Conservation (phyloP, 1,139 yeast genomes). For the Candida labiduridarum region DNA sequence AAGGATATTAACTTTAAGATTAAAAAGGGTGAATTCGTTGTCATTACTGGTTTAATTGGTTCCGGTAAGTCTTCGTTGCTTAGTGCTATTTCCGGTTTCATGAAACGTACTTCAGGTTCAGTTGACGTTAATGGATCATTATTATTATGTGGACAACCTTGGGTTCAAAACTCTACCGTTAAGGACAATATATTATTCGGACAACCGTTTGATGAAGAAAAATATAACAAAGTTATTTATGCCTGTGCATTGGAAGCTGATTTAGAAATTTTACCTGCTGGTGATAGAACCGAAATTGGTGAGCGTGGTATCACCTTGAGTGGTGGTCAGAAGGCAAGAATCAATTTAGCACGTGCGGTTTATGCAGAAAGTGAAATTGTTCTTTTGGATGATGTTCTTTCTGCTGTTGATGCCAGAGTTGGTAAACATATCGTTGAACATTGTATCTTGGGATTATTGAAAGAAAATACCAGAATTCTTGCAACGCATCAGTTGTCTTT, state of each 20-base stretch:
- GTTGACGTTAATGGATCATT: slow-evolving; percentile 42
- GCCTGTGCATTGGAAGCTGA: slow-evolving; percentile 41
- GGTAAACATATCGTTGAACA: slow-evolving; percentile 47
- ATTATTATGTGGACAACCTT: slow-evolving; percentile 53
- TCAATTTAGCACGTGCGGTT: slow-evolving; percentile 49
- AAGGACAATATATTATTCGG: slow-evolving; percentile 44
- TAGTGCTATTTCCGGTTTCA: slow-evolving; percentile 55
- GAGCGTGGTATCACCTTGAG: slow-evolving; percentile 52
- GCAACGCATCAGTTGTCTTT: slow-evolving; percentile 52
- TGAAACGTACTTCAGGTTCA: slow-evolving; percentile 46
- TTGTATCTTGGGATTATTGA: slow-evolving; percentile 38
- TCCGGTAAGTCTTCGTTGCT: slow-evolving; percentile 71
- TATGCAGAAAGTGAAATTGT: slow-evolving; percentile 43
- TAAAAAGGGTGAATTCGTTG: slow-evolving; percentile 59
- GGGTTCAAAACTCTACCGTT: slow-evolving; percentile 50
- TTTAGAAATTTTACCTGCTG: slow-evolving; percentile 41
- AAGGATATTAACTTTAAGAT: slow-evolving; percentile 22
- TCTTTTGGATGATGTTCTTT: slow-evolving; percentile 47
- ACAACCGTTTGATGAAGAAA: slow-evolving; percentile 24
- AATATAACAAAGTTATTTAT: slow-evolving; percentile 32
- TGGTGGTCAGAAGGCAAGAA: slow-evolving; percentile 53
- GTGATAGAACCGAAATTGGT: slow-evolving; percentile 50
- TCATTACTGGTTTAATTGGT: slow-evolving; percentile 74
- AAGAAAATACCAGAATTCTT: slow-evolving; percentile 42
- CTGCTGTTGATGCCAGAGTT: slow-evolving; percentile 54